Base-by-base conservation (phyloP, 2,329 filamentous ascomycete species). In the Cercospora citrullina region DNA sequence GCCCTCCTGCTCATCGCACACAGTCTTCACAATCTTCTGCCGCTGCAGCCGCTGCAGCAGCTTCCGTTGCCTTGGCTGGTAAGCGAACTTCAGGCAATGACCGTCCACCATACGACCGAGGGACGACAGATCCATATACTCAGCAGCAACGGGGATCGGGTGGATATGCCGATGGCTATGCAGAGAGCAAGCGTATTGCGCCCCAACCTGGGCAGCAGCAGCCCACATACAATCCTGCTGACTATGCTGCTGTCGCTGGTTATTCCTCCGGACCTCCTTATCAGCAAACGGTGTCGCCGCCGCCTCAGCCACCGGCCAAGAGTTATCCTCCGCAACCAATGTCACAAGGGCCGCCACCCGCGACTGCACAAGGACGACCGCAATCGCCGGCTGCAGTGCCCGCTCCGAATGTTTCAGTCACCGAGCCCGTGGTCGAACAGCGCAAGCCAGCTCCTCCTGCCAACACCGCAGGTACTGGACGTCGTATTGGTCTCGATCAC, bases 401-500 rank as follows among this genome's bases (percentile, higher is more conserved):
- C 45, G 60, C 72, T 4, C 76, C 79, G 6, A 72, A 63, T 33
- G 68, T 72, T 10, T 72, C 72, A 18, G 65, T 77, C 64, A 74
- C 75, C 16, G 69, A 72, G 18, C 74, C 75, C 10, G 71, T 74
- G 5, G 68, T 66, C n/a, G 77, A 78, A 70, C 77, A 79, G 58
- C 75, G 80, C 51, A 91, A 90, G 80, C 84, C 88, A 28, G 83
- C 91, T 36, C 91, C 91, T n/a, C 83, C 88, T 58, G 90, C 90
- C 23, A 92, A 84, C 67, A 80, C 81, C 14, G 88, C 70, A 85
- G 91, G 92, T 48, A 93, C 90, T 66, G 91, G 91, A 33, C 87
- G 90, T 76, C 89, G 94, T 63, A 98, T 99, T 77, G 95, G 95
- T 18, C 84, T 99, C 57, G 96, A 99, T 78, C 94, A 99, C 81